Percentiles rank a stretch among this genome's conserved stretches.
These are phyloP conservation scores for Lentinula aciculospora DNA, from an alignment of 768 basidiomycete species.

Conservation along the genomic window DNA sequence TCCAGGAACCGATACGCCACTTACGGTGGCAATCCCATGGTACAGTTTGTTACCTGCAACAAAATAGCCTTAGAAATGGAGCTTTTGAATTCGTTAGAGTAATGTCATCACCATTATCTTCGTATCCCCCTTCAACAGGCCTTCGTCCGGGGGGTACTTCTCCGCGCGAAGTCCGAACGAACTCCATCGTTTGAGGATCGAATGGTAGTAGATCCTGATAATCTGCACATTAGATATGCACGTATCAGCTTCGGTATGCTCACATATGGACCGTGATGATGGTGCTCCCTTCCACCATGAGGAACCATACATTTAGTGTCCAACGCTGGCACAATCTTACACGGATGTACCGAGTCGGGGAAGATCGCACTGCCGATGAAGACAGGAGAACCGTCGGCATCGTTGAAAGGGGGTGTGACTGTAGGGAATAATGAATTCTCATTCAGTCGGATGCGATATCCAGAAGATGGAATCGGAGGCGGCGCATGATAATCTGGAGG, in stretches of 20 bases:
- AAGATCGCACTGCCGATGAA: slow-evolving; percentile 74
- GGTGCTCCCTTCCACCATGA: slow-evolving; percentile 56
- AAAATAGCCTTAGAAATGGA: background rate
- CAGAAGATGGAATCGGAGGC: slow-evolving; percentile 47
- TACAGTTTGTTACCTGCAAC: slow-evolving; percentile 51
- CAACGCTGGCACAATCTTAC: slow-evolving; percentile 71
- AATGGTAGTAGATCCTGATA: slow-evolving; percentile 63
- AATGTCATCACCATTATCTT: slow-evolving; percentile 38
- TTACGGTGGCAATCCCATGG: slow-evolving; percentile 53
- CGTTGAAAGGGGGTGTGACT: slow-evolving; percentile 49
- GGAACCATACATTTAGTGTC: slow-evolving; percentile 48
- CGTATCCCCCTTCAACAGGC: slow-evolving; percentile 72
- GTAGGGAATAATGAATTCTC: slow-evolving; percentile 42
- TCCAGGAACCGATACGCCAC: slow-evolving; percentile 59
- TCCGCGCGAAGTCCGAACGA: slow-evolving; percentile 58
- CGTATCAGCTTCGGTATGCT: no score
- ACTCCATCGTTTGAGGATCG: slow-evolving; percentile 65
- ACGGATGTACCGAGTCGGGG: slow-evolving; percentile 67
- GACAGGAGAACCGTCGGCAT: slow-evolving; percentile 57
- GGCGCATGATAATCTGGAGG: background rate
- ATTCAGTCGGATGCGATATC: slow-evolving; percentile 56
- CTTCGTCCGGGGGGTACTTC: slow-evolving; percentile 44
- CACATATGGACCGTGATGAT: slow-evolving; percentile 55
- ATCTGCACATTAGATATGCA: no score
- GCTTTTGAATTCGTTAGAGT: background rate